These are phyloP conservation scores for Dioszegia hungarica DNA, from an alignment of 768 basidiomycete genomes.

Conservation along the genomic window DNA sequence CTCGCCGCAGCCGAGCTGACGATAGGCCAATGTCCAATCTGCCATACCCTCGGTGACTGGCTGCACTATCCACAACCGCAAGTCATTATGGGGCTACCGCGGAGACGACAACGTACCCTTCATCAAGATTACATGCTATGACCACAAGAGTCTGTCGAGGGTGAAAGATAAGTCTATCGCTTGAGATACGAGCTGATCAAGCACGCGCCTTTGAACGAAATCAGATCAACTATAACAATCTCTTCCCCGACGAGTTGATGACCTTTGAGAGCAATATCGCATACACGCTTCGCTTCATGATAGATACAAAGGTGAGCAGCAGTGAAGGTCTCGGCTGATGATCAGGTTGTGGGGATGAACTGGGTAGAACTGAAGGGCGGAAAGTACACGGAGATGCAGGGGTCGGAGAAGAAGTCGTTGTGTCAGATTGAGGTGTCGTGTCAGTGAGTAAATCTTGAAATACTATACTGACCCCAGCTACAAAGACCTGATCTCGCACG, in stretches of 20 bases:
- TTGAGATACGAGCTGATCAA: slow-evolving; percentile 2
- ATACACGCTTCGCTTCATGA: slow-evolving; percentile 92
- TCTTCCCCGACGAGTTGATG: slow-evolving; percentile 56
- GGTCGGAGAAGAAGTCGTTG: slow-evolving; percentile 61
- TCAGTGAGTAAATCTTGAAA: slow-evolving; percentile 53
- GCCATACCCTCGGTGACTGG: slow-evolving; percentile 27
- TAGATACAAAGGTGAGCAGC: slow-evolving; percentile 74
- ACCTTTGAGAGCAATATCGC: slow-evolving; percentile 95
- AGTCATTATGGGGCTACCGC: slow-evolving; percentile 79
- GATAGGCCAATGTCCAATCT: slow-evolving; percentile 13
- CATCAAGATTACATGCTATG: slow-evolving; percentile 71
- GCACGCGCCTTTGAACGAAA: slow-evolving; percentile 65
- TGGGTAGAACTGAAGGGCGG: slow-evolving; percentile 92
- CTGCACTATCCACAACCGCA: slow-evolving; percentile 59
- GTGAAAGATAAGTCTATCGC: slow-evolving; percentile 72
- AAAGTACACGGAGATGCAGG: slow-evolving; percentile 64
- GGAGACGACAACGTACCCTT: slow-evolving; percentile 77
- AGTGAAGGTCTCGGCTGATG: not conserved
- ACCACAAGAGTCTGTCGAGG: slow-evolving; percentile 74
- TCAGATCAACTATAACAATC: slow-evolving; percentile 62
- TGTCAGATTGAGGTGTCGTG: slow-evolving; percentile 86
- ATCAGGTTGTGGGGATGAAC: slow-evolving; percentile 93
- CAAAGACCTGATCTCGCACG: slow-evolving; percentile 78
- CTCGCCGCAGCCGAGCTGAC: not conserved
- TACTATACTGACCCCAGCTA: slow-evolving; percentile 55